Base-by-base conservation (phyloP, 2,329 filamentous ascomycete genomes). In the Rhexocercosporidium sp. region DNA sequence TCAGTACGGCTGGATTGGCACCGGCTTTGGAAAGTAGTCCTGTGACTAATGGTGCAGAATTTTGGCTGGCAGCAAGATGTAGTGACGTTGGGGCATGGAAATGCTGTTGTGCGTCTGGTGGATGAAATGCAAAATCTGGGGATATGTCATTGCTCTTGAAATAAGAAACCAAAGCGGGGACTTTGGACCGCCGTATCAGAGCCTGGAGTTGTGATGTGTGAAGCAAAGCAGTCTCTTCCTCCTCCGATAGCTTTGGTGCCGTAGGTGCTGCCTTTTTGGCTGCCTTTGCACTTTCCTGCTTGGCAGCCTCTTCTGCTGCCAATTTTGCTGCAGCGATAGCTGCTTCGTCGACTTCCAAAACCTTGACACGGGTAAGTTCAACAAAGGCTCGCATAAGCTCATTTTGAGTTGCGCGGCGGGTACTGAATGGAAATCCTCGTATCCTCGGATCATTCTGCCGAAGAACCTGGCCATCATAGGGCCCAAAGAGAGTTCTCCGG, bases 351-450 rank as follows among this genome's bases (percentile, higher is more conserved):
- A 98, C 86, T 69, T 92, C 90, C 59, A 88, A 89, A 56, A 97
- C 85, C 79, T 99, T 97, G 18, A 97, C 85, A 18, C 96, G 85
- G 0, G 96, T 99, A 37, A 99, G 85, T 81, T 99, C 96, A 69
- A 97, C 92, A 75, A 97, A 99, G 0, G 92, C 92, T 46, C 95
- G 88, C 91, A 98, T 96, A 0, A 99, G 88, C 79, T 99, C 96
- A 57, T 91, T 92, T 76, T 98, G 94, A 0, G 96, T 99, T 0
- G 96, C 93, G 66, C 96, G 86, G 14, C 94, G 87, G 9, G 96
- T 99, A 78, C 87, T 97, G 78, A 99, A 99, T 0, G 96, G 96
- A 70, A 99, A 97, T 0, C 92, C 91, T 65, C 96, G 86, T 74
- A 97, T 85, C 41, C 96, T 85, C 0, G 89, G 83, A 75, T 99